Base-by-base conservation (phyloP, 768 basidiomycete genomes). In the Myochromella boudieri region DNA sequence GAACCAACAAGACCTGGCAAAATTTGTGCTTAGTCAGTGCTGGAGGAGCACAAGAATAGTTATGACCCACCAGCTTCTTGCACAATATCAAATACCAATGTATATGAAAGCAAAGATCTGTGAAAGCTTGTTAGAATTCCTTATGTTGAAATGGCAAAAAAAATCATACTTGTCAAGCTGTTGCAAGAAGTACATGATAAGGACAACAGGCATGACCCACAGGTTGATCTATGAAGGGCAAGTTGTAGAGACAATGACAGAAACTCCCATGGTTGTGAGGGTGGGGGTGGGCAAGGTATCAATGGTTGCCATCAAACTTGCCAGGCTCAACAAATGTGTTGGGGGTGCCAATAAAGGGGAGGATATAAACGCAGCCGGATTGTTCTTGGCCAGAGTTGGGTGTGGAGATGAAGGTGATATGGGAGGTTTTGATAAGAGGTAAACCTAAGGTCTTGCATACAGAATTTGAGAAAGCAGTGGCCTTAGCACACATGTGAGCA, bases 211-310 rank as follows among this genome's bases (percentile, higher is more conserved):
- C 57, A 72, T 61, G 21, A 71, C 54, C 66, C 69, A 67, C 26
- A 60, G 46, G 55, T 72, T n/a, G n/a, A n/a, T 62, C 67, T 37
- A 77, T 48, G 76, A 88, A 87, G 26, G 75, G 67, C 17, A 56
- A 55, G 40, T 60, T 54, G 22, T 57, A 44, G 8, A 67, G 60
- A 50, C 53, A 59, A 24, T 61, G 60, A n/a, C n/a, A n/a, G n/a
- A n/a, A n/a, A n/a, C n/a, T n/a, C n/a, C n/a, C n/a, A n/a, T n/a
- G n/a, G n/a, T n/a, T n/a, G n/a, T n/a, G n/a, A n/a, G n/a, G n/a
- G n/a, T n/a, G n/a, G n/a, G n/a, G n/a, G n/a, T n/a, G n/a, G n/a
- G n/a, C n/a, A n/a, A n/a, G n/a, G n/a, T n/a, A n/a, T n/a, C n/a
- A n/a, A n/a, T n/a, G n/a, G n/a, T n/a, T n/a, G n/a, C n/a, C n/a